Conservation (phyloP, 2,329 filamentous ascomycete species). For the Raffaelea arxii region DNA sequence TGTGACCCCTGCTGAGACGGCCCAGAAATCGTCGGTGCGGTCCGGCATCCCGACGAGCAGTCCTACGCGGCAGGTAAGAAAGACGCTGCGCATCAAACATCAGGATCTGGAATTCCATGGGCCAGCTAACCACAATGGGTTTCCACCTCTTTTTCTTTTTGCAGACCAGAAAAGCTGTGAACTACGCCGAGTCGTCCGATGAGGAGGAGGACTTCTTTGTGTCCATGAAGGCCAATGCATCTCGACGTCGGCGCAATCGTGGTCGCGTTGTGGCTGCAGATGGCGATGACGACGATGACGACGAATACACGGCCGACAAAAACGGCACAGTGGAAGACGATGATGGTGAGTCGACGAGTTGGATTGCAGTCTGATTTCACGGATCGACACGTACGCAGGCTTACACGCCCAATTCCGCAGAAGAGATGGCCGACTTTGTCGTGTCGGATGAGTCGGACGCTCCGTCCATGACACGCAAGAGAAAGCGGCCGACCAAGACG, state of each 20-base stretch:
- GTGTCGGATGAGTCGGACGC: constrained; percentile 80
- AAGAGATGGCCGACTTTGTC: constrained; percentile 79
- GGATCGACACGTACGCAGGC: too few relatives aligned
- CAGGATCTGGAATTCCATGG: constrained; percentile 9
- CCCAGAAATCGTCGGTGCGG: constrained; percentile 30
- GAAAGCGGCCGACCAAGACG: constrained; percentile 56
- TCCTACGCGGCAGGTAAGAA: constrained; percentile 65
- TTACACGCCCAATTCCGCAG: constrained; percentile 19
- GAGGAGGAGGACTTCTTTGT: constrained; percentile 65
- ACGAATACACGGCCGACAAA: constrained; percentile 61
- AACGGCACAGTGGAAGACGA: constrained; percentile 53
- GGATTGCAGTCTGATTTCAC: too few relatives aligned
- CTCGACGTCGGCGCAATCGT: constrained; percentile 29
- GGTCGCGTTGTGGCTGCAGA: constrained; percentile 50
- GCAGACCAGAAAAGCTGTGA: constrained; percentile 46
- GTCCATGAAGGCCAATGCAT: constrained; percentile 27
- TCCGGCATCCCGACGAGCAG: constrained; percentile 48
- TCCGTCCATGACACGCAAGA: constrained; percentile 53
- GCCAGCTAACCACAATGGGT: not conserved
- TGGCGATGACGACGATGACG: constrained; percentile 60
- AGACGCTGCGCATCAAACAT: too few relatives aligned
- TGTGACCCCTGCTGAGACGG: constrained; percentile 30
- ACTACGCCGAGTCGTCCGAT: constrained; percentile 78
- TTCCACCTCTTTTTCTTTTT: not conserved
- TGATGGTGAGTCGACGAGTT: constrained; percentile 38